phyloP scores from a whole-genome alignment of 768 basidiomycete genomes.

The Kwoniella europaea region DNA sequence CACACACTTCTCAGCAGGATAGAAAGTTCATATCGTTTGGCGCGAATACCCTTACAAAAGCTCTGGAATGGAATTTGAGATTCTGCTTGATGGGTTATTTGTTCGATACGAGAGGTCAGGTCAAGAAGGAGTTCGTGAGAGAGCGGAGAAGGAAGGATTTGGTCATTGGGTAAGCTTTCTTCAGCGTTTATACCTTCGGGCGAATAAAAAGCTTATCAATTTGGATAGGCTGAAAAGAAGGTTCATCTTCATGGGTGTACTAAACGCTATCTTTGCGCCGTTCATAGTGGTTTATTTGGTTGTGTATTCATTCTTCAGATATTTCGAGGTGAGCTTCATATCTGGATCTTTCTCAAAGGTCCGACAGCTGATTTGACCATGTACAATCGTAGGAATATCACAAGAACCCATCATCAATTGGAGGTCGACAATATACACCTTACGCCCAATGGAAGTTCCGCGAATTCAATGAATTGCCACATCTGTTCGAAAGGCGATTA shows the following conservation, averaged over 20 bases:
- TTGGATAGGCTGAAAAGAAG: conserved; percentile 71
- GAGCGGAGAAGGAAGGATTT: conserved; percentile 76
- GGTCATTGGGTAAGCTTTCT: conserved; percentile 74
- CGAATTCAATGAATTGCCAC: conserved; percentile 97
- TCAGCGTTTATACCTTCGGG: background rate
- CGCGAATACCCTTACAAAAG: conserved; percentile 80
- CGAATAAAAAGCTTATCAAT: background rate
- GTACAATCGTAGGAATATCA: conserved; percentile 81
- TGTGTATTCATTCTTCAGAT: conserved; percentile 99
- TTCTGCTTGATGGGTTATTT: conserved; percentile 95
- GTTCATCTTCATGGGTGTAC: conserved; percentile 94
- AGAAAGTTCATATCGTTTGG: conserved; percentile 63
- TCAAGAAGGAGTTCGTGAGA: conserved; percentile 88
- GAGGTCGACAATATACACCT: conserved; percentile 87
- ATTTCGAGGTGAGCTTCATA: conserved; percentile 79
- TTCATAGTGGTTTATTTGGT: conserved; percentile 95
- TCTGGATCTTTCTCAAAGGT: background rate
- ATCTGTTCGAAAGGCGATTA: conserved; percentile 83
- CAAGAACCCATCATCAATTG: conserved; percentile 95
- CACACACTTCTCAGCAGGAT: conserved; percentile 58
- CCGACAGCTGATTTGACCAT: background rate
- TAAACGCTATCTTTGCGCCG: conserved; percentile 94
- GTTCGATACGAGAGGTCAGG: conserved; percentile 86
- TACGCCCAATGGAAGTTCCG: conserved; percentile 98
- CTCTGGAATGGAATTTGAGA: conserved; percentile 94